Base-by-base conservation (phyloP, 768 basidiomycete genomes). In the Daedalea quercina region DNA sequence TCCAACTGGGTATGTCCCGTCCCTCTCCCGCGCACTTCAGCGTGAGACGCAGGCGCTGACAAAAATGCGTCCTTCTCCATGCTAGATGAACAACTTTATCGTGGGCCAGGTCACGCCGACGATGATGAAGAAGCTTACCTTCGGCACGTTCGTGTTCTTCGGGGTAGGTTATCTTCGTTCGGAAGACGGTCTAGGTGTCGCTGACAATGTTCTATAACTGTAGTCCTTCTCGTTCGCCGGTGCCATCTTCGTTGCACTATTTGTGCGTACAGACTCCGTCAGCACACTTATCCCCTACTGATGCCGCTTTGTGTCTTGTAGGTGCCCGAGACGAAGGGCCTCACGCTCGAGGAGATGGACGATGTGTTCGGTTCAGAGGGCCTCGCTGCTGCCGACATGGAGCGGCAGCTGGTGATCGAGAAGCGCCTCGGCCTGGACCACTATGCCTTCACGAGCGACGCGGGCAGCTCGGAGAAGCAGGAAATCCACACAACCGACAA, bases 301-400 rank as follows among this genome's bases (percentile, higher is more conserved):
- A 47, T 19, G 23, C 33, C 49, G 37, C 17, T 13, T 19, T 37
- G 25, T 42, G 3, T 9, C 25, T 41, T 43, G 22, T 40, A 81
- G 79, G 78, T 82, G 1, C 84, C 84, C n/a, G 83, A 86, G 69
- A 86, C 84, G 15, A 87, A 87, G 69, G 82, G 80, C 28, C 72
- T 85, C 3, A 78, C 80, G 2, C 72, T 90, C 44, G 87, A 90
- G 63, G 85, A 90, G 66, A 86, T 90, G 80, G 88, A 91, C 66
- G 78, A 79, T 25, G 78, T 86, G 19, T 91, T 91, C 65, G 82
- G 84, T 28, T 79, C 78, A 49, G 70, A 69, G 44, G 79, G 79
- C 33, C 67, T 84, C 43, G 81, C 77, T 1, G 71, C 70, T 11
- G 77, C 79, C 17, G 88, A 90, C 64, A 70, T 74, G 56, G 66